phyloP scores from a whole-genome alignment of 139 green algal genomes.

The Micromonas commoda region DNA sequence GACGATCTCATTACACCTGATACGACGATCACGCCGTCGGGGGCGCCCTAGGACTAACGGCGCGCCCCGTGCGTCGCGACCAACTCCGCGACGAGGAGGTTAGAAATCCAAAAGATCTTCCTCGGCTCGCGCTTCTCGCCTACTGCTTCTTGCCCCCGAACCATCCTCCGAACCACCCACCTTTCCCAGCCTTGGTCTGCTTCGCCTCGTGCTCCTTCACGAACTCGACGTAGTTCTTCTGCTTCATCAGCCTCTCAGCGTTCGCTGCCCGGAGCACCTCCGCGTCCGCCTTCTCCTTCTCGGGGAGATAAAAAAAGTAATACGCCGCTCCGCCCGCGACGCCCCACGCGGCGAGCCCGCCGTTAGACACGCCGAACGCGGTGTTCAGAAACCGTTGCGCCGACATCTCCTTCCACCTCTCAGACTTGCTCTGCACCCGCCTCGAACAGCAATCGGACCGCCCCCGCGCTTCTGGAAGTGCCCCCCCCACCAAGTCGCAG shows the following conservation, averaged over 20 bases:
- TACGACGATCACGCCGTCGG: too few species aligned
- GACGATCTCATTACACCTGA: too few species aligned
- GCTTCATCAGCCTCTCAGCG: neutral
- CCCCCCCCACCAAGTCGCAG: too few species aligned
- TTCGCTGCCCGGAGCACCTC: neutral
- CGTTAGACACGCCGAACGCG: neutral
- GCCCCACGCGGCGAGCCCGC: neutral
- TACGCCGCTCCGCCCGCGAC: neutral
- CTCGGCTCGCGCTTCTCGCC: neutral
- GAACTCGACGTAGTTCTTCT: neutral
- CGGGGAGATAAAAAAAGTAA: neutral
- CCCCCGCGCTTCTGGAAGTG: too few species aligned
- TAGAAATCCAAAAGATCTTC: too few species aligned
- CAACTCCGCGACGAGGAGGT: too few species aligned
- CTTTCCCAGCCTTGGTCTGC: constrained; percentile 4
- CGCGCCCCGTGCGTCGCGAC: too few species aligned
- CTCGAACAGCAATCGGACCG: too few species aligned
- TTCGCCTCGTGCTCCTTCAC: neutral
- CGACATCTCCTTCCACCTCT: neutral
- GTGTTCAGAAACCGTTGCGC: neutral
- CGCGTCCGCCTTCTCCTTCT: neutral
- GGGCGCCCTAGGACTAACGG: too few species aligned
- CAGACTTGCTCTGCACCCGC: too few species aligned
- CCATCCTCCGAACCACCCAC: neutral
- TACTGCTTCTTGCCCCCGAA: constrained; percentile 10